Evolutionary conservation across 2,329 filamentous ascomycete species (phyloP).

Genomic region (Mycosphaerella sp.): DNA sequence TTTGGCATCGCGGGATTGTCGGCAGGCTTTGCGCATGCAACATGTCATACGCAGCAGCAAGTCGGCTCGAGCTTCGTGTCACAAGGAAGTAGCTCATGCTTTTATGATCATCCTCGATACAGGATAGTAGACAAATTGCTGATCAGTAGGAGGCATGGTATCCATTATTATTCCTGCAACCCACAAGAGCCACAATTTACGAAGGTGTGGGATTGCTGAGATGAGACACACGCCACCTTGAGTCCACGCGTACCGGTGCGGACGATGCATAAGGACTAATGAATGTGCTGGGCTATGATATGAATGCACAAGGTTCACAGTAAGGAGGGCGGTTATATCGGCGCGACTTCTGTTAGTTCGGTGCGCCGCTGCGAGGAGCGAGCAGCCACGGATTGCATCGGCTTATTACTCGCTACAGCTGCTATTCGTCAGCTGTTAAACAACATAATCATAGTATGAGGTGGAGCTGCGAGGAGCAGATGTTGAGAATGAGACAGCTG

Average conservation of each 20-base stretch:
- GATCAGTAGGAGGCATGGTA: not conserved
- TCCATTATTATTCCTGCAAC: not conserved
- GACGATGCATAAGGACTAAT: slow-evolving; percentile 1
- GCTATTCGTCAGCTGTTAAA: too few relatives aligned
- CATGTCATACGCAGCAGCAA: slow-evolving; percentile 3
- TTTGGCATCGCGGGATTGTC: not conserved
- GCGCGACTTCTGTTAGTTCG: not conserved
- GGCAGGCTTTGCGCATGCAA: not conserved
- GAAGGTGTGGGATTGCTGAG: not conserved
- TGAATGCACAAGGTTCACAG: not conserved
- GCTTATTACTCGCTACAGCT: not conserved
- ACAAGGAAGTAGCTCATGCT: not conserved
- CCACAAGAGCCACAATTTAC: not conserved
- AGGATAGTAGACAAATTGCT: not conserved
- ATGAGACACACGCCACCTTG: slow-evolving; percentile 8
- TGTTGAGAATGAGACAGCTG: not conserved
- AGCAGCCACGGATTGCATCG: slow-evolving; percentile 2
- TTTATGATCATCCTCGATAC: slow-evolving; percentile 3
- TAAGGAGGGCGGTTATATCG: not conserved
- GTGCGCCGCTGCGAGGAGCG: not conserved
- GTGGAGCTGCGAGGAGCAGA: not conserved
- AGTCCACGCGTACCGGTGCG: not conserved
- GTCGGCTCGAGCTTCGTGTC: slow-evolving; percentile 5
- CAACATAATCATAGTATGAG: too few relatives aligned
- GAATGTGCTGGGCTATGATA: not conserved